Base-by-base conservation (phyloP, 2,329 filamentous ascomycete genomes). In the Diaporthe vaccinii region DNA sequence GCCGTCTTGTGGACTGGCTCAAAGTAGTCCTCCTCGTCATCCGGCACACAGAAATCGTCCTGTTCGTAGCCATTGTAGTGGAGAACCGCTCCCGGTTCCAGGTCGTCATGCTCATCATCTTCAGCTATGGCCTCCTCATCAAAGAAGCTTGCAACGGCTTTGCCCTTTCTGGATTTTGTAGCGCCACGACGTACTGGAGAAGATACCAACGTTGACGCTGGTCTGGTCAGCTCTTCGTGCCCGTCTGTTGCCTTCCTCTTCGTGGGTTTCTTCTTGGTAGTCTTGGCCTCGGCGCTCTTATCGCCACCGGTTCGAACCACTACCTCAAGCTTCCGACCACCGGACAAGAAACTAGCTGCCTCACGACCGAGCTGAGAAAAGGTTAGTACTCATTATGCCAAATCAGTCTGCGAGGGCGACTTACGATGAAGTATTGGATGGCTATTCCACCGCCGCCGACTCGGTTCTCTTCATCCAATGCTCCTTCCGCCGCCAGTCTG, bases 401-500 rank as follows among this genome's bases (percentile, higher is more conserved):
- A 20, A n/a, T 12, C 39, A 39, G 22, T n/a, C 9, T 44, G 36
- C 39, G n/a, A 41, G n/a, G 84, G 80, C 14, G 25, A 83, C 89
- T 85, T 86, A 93, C 92, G 75, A 87, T 84, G 65, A 95, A 87
- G 81, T 98, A 98, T 78, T 94, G 91, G 72, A 91, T 90, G 1
- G 94, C 90, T 81, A 98, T 96, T 6, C 91, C 90, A 62, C 36
- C 39, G 17, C 62, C 62, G 17, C 69, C 62, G 86, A 86, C 58
- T 85, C 86, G 86, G 80, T 95, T 94, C 46, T 92, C 86, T 83
- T 98, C 95, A 20, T 82, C 84, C 36, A 99, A 85, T 8, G 92
- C 94, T 59, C 93, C 92, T 80, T 97, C 94, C 7, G 90, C 90
- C 10, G 94, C 85, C 14, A 99, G 87, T 65, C 90, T 89, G 80